Conservation (phyloP, 225 moss, liverwort and hornwort genomes). For the Bryum argenteum region DNA sequence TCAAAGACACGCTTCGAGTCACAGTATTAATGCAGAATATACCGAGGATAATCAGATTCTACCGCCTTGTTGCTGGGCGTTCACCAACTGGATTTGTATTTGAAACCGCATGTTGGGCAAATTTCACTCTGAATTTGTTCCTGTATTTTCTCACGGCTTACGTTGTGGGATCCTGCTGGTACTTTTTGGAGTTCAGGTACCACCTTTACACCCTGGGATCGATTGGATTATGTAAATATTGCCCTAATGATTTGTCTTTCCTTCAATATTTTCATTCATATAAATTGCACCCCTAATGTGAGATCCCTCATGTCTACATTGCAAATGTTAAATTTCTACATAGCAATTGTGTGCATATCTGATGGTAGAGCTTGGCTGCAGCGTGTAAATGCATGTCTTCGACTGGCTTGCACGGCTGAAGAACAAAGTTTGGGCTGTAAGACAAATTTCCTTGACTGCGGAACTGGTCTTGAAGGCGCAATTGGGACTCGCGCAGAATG, state of each 20-base stretch:
- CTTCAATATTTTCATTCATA: too few relatives aligned
- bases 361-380: slow-evolving; percentile 37
- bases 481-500: slow-evolving; percentile 15
- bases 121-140: slow-evolving; percentile 77
- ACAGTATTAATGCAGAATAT: slow-evolving; percentile 73
- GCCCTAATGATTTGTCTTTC: too few relatives aligned
- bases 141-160: slow-evolving; percentile 75
- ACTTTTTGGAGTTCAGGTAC: slow-evolving; percentile 83
- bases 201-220: too few relatives aligned
- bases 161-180: slow-evolving; percentile 88
- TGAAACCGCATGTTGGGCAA: slow-evolving; percentile 90
- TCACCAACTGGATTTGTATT: slow-evolving; percentile 75
- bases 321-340: too few relatives aligned
- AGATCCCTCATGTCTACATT: too few relatives aligned
- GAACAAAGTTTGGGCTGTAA: slow-evolving; percentile 13
- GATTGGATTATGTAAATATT: too few relatives aligned
- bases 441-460: slow-evolving; percentile 62
- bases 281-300: too few relatives aligned
- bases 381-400: slow-evolving; percentile 76
- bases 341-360: not conserved
- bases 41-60: slow-evolving; percentile 64
- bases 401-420: slow-evolving; percentile 29
- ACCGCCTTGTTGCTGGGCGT: slow-evolving; percentile 57
- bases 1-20: slow-evolving; percentile 62
- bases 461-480: slow-evolving; percentile 17